Conservation (phyloP, 176 grass and related monocot genomes). For the Neostapfia colusana region DNA sequence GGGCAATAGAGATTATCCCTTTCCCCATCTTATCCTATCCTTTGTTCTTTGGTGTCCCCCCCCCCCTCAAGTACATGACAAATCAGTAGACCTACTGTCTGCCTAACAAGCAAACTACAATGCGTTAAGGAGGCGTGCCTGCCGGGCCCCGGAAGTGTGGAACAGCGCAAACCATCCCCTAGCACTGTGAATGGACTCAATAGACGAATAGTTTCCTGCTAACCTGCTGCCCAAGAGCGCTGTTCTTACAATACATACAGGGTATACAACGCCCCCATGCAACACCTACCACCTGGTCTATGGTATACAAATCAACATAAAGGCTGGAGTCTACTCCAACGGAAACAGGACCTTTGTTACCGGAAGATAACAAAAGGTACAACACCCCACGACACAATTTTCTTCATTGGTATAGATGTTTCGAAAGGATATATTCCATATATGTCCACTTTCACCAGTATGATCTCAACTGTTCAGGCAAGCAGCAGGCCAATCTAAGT, state of each 20-base stretch:
- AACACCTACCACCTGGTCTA: slow-evolving; percentile 31
- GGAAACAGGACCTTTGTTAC: slow-evolving; percentile 42
- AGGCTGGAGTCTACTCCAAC: slow-evolving; percentile 21
- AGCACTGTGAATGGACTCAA: no score
- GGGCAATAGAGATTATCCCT: no score
- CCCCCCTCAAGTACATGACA: no score
- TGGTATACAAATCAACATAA: slow-evolving; percentile 45
- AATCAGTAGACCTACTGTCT: no score
- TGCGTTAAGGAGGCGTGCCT: no score
- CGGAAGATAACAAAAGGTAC: slow-evolving; percentile 42
- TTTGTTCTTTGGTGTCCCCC: no score
- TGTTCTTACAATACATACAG: slow-evolving; percentile 46
- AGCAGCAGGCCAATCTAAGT: slow-evolving; percentile 12
- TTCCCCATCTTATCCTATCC: no score
- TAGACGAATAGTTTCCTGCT: slow-evolving; percentile 28
- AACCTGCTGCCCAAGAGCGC: slow-evolving; percentile 24
- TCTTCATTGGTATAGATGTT: slow-evolving; percentile 44
- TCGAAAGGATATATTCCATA: slow-evolving; percentile 21
- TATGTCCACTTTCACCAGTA: slow-evolving; percentile 32
- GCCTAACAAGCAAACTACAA: no score
- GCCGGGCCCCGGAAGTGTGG: no score
- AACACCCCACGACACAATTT: slow-evolving; percentile 18
- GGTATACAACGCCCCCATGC: slow-evolving; percentile 32
- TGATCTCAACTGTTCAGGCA: background rate
- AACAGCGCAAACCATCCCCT: no score